Evolutionary conservation across 108 stramenopile species (phyloP).

Genomic region (Poteriospumella lacustris): DNA sequence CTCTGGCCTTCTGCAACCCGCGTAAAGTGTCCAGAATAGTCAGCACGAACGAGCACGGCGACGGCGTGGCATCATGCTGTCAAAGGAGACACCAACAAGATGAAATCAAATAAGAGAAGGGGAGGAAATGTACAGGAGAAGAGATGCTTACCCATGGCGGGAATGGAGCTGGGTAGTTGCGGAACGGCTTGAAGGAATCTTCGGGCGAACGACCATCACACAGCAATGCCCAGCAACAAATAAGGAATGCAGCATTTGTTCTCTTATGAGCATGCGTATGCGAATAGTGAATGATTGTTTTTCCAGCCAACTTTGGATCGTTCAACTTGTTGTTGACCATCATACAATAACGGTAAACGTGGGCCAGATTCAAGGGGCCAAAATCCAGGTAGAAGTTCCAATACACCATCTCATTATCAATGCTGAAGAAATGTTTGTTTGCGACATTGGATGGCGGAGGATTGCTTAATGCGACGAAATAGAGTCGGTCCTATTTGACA

Average conservation of each 20-base stretch:
- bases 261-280: constrained; percentile 64
- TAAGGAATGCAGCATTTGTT: constrained; percentile 81
- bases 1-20: constrained; percentile 73
- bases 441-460: constrained; percentile 29
- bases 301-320: constrained; percentile 34
- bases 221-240: constrained; percentile 81
- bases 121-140: background rate
- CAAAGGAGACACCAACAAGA: background rate
- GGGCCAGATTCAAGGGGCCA: constrained; percentile 94
- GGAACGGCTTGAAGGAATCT: constrained; percentile 54
- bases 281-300: constrained; percentile 66
- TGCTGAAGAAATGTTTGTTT: constrained; percentile 66
- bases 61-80: constrained; percentile 94
- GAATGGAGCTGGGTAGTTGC: constrained; percentile 55
- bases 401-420: constrained; percentile 85
- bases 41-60: constrained; percentile 81
- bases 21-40: constrained; percentile 77
- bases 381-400: constrained; percentile 99
- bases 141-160: constrained; percentile 59
- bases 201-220: constrained; percentile 69
- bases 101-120: background rate
- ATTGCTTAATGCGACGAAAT: constrained; percentile 45
- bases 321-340: constrained; percentile 67
- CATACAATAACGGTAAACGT: constrained; percentile 83
- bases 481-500: constrained; percentile 42